Base-by-base conservation (phyloP, 192 early-diverging fungal genomes). In the Coemansia umbellata region DNA sequence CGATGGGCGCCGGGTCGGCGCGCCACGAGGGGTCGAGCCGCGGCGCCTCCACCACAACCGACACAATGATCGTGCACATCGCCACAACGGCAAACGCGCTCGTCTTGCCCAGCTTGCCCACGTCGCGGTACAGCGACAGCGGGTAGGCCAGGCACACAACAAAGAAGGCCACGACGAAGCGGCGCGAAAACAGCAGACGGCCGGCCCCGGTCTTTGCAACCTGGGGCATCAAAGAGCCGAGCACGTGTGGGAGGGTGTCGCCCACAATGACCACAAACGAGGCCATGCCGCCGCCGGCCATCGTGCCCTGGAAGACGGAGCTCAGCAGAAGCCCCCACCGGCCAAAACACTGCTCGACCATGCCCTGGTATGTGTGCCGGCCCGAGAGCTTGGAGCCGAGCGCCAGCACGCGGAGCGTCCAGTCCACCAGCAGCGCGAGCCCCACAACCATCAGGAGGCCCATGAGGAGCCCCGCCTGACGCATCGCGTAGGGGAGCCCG, bases 301-400 rank as follows among this genome's bases (percentile, higher is more conserved):
- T 93, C 6, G 87, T 79, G 52, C 94, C 93, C 63, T 94, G 92
- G 66, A 94, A 96, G 33, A 92, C 63, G 4, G 92, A 93, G 48
- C 90, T 91, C 4, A 80, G 72, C 36, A 87, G 69, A 27, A 89
- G 69, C 2, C 93, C 93, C 31, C 78, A 43, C 17, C 81, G 79
- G 39, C 93, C 93, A 61, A 89, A 95, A 40, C 90, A 90, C 55
- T 87, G 82, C 56, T 82, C 78, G 24, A 95, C 78, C 53, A 95
- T 47, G 9, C 87, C 92, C 58, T 93, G 90, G 68, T 95, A 95
- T 1, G 89, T 85, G 5, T 63, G 82, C 43, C 81, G 78, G 1
- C 91, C 88, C 3, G 89, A 81, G 50, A 93, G 69, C 55, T 94
- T 92, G 8, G 82, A 80, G 60, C 82, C 83, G 44, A 78, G 60